Percentiles rank a stretch among this genome's conserved stretches.
These are phyloP conservation scores for Apiospora saccharicola DNA, from an alignment of 2,329 filamentous ascomycete genomes.

Conservation along the genomic window DNA sequence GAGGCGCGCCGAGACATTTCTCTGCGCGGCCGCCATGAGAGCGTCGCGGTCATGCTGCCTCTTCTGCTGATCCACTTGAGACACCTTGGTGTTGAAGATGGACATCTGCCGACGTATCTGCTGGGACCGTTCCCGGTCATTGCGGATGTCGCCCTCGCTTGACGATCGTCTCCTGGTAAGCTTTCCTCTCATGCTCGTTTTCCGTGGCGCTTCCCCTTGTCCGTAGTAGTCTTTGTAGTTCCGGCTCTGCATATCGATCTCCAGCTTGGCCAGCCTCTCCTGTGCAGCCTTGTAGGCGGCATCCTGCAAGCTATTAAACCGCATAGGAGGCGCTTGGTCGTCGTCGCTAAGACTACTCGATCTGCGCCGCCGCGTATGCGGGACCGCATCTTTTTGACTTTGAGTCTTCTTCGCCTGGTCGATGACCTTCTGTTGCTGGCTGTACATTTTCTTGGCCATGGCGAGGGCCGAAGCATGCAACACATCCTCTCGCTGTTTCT, in stretches of 20 bases:
- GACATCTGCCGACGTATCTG: slow-evolving; percentile 83
- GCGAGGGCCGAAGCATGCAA: slow-evolving; percentile 84
- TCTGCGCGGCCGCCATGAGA: slow-evolving; percentile 80
- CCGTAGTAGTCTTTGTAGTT: slow-evolving; percentile 83
- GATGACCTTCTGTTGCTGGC: slow-evolving; percentile 68
- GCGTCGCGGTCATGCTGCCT: slow-evolving; percentile 76
- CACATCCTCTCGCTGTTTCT: slow-evolving; percentile 74
- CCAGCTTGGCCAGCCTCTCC: slow-evolving; percentile 81
- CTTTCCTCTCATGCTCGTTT: slow-evolving; percentile 61
- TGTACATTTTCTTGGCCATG: slow-evolving; percentile 91
- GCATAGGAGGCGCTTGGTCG: slow-evolving; percentile 59
- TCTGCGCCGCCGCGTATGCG: slow-evolving; percentile 41
- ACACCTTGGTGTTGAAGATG: slow-evolving; percentile 72
- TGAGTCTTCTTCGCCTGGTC: slow-evolving; percentile 56
- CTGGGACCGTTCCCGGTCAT: slow-evolving; percentile 73
- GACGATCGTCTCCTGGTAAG: slow-evolving; percentile 66
- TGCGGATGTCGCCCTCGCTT: slow-evolving; percentile 68
- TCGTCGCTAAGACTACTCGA: slow-evolving; percentile 44
- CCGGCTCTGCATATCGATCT: slow-evolving; percentile 68
- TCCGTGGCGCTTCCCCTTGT: slow-evolving; percentile 43
- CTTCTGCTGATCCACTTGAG: slow-evolving; percentile 76
- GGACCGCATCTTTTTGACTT: slow-evolving; percentile 39
- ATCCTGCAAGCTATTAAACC: slow-evolving; percentile 76
- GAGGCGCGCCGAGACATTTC: slow-evolving; percentile 83
- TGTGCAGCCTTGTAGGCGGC: slow-evolving; percentile 86